A percentile compares a stretch with the other conserved stretches of the same genome.
Evolutionary conservation across 768 basidiomycete genomes (phyloP).

Genomic region (Kondoa malvinella): DNA sequence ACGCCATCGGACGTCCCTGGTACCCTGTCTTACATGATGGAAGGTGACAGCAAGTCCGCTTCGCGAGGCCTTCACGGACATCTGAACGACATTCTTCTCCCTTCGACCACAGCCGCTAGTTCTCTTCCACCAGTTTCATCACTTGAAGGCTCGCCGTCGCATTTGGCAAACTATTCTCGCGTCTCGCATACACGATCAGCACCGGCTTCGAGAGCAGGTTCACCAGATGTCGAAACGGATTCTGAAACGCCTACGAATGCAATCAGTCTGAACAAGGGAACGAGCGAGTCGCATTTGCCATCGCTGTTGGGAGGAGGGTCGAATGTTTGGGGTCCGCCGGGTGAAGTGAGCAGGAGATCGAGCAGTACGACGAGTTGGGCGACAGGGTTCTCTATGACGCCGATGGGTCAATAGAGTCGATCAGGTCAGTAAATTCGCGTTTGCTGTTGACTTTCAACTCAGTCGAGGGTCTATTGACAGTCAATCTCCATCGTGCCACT

Average conservation of each 20-base stretch:
- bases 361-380: not conserved
- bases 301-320: not conserved
- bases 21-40: not conserved
- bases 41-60: not conserved
- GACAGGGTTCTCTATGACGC: not conserved
- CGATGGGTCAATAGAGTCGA: not conserved
- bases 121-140: not conserved
- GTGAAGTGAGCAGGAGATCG: not conserved
- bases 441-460: too few relatives aligned
- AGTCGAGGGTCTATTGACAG: too few relatives aligned
- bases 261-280: not conserved
- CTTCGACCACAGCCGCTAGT: not conserved
- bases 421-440: too few relatives aligned
- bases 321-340: not conserved
- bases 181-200: slow-evolving; percentile 9
- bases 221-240: not conserved
- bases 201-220: not conserved
- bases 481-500: too few relatives aligned
- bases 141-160: not conserved
- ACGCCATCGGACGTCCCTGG: not conserved
- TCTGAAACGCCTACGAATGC: too few relatives aligned
- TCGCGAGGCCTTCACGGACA: not conserved
- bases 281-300: not conserved
- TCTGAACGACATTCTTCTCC: slow-evolving; percentile 2
- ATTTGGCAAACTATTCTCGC: not conserved